Percentiles rank a stretch among this genome's conserved stretches.
These are phyloP conservation scores for Alternaria atra DNA, from an alignment of 2,329 filamentous ascomycete species.

Conservation along the genomic window DNA sequence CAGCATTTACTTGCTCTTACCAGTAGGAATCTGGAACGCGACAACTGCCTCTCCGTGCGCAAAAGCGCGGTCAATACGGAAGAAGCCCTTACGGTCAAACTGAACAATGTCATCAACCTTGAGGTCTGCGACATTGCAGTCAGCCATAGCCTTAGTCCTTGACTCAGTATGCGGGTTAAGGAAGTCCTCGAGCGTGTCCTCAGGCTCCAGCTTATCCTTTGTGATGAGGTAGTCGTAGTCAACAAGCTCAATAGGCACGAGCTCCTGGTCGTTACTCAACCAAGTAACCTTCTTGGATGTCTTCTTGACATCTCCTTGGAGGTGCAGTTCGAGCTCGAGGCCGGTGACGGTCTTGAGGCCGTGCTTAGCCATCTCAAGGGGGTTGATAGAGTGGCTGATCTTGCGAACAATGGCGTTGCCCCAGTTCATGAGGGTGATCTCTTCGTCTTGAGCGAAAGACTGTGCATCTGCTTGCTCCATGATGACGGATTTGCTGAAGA, in stretches of 20 bases:
- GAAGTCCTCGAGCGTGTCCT: slow-evolving; percentile 85
- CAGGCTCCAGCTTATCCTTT: slow-evolving; percentile 89
- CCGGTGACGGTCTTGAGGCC: slow-evolving; percentile 65
- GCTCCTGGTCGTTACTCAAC: slow-evolving; percentile 79
- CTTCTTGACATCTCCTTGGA: slow-evolving; percentile 91
- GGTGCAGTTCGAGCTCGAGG: slow-evolving; percentile 85
- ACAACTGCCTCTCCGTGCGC: slow-evolving; percentile 68
- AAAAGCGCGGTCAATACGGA: slow-evolving; percentile 76
- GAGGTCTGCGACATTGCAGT: slow-evolving; percentile 79
- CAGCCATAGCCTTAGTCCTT: slow-evolving; percentile 77
- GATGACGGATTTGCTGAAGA: slow-evolving; percentile 77
- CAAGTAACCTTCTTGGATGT: slow-evolving; percentile 98
- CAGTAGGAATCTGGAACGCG: slow-evolving; percentile 75
- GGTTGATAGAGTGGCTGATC: slow-evolving; percentile 64
- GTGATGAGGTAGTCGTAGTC: slow-evolving; percentile 96
- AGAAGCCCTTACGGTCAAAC: slow-evolving; percentile 93
- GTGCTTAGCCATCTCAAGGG: slow-evolving; percentile 54
- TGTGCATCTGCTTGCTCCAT: slow-evolving; percentile 88
- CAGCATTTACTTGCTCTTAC: slow-evolving; percentile 56
- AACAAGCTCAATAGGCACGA: slow-evolving; percentile 84
- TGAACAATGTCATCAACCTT: slow-evolving; percentile 93
- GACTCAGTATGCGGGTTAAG: slow-evolving; percentile 79
- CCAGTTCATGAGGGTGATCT: slow-evolving; percentile 97
- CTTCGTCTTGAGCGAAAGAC: slow-evolving; percentile 82
- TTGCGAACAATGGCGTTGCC: slow-evolving; percentile 84